A percentile compares a stretch with the other conserved stretches of the same genome.
These are phyloP conservation scores for Hyphopichia fennica DNA, from an alignment of 1,139 yeast genomes.

Conservation along the genomic window DNA sequence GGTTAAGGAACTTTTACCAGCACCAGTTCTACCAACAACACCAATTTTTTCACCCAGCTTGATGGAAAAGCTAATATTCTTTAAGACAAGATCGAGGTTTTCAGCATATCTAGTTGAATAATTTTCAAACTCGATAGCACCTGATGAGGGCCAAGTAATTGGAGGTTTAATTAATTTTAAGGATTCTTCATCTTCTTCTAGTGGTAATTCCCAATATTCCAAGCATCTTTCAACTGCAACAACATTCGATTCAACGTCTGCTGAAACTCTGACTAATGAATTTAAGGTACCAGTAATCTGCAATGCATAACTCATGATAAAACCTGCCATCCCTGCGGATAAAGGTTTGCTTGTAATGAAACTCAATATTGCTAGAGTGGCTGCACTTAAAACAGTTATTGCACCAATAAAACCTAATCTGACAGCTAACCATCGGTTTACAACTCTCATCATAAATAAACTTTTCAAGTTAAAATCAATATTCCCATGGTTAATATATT, in stretches of 20 bases:
- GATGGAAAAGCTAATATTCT: slow-evolving; percentile 50
- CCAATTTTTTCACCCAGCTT: slow-evolving; percentile 70
- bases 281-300: slow-evolving; percentile 61
- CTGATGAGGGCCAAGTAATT: slow-evolving; percentile 60
- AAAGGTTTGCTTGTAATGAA: slow-evolving; percentile 31
- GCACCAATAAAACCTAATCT: slow-evolving; percentile 72
- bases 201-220: slow-evolving; percentile 64
- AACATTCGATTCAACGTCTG: slow-evolving; percentile 71
- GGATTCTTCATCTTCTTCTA: slow-evolving; percentile 50
- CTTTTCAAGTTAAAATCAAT: slow-evolving; percentile 66
- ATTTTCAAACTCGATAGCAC: slow-evolving; percentile 54
- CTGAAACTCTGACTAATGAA: slow-evolving; percentile 64
- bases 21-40: slow-evolving; percentile 84
- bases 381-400: slow-evolving; percentile 58
- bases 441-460: slow-evolving; percentile 52
- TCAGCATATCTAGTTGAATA: slow-evolving; percentile 66
- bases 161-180: slow-evolving; percentile 30
- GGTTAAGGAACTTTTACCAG: slow-evolving; percentile 76
- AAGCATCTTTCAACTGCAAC: slow-evolving; percentile 76
- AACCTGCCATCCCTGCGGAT: slow-evolving; percentile 70
- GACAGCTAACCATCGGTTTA: slow-evolving; percentile 72
- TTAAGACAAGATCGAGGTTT: slow-evolving; percentile 59
- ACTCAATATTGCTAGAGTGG: slow-evolving; percentile 47
- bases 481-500: slow-evolving; percentile 54
- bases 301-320: slow-evolving; percentile 70